Evolutionary conservation across 129 eudicot genomes (phyloP).

Genomic region (Tagetes patula): DNA sequence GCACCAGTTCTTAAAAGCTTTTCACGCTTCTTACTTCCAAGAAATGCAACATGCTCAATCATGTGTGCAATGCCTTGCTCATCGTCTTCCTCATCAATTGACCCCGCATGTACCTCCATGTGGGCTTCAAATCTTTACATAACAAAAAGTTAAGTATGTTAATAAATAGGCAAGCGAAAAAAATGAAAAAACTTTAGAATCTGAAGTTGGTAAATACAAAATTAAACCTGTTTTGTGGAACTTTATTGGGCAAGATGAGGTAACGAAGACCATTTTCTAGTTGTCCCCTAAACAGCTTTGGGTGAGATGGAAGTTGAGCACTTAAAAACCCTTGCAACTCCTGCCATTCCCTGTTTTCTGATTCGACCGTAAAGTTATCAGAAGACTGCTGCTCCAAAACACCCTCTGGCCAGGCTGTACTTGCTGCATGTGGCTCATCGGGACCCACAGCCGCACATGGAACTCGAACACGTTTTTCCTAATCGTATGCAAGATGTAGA

Average conservation of each 20-base stretch:
- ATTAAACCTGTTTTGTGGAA: slow-evolving; percentile 85
- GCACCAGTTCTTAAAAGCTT: slow-evolving; percentile 95
- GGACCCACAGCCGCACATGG: slow-evolving; percentile 89
- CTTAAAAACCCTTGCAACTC: slow-evolving; percentile 71
- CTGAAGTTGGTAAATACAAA: slow-evolving; percentile 1
- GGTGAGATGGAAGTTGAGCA: slow-evolving; percentile 86
- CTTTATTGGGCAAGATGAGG: slow-evolving; percentile 93
- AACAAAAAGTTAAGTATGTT: slow-evolving; percentile 9
- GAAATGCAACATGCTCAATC: slow-evolving; percentile 99
- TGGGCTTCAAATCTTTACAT: slow-evolving; percentile 87
- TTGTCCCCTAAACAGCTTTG: slow-evolving; percentile 82
- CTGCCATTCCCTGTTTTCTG: slow-evolving; percentile 45
- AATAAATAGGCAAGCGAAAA: slow-evolving; percentile 6
- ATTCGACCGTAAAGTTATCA: slow-evolving; percentile 45
- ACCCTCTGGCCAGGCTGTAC: slow-evolving; percentile 92
- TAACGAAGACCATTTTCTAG: slow-evolving; percentile 87
- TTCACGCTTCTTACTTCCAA: slow-evolving; percentile 99
- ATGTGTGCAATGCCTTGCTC: slow-evolving; percentile 99
- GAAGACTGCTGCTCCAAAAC: slow-evolving; percentile 65
- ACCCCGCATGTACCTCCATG: slow-evolving; percentile 97
- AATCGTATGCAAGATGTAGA: slow-evolving; percentile 18
- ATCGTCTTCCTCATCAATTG: slow-evolving; percentile 97
- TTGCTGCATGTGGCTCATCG: slow-evolving; percentile 99
- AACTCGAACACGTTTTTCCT: slow-evolving; percentile 53
- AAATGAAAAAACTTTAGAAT: not conserved